These are phyloP conservation scores for Vitis hybrid DNA, from an alignment of 177 flowering plant genomes.

Conservation along the genomic window DNA sequence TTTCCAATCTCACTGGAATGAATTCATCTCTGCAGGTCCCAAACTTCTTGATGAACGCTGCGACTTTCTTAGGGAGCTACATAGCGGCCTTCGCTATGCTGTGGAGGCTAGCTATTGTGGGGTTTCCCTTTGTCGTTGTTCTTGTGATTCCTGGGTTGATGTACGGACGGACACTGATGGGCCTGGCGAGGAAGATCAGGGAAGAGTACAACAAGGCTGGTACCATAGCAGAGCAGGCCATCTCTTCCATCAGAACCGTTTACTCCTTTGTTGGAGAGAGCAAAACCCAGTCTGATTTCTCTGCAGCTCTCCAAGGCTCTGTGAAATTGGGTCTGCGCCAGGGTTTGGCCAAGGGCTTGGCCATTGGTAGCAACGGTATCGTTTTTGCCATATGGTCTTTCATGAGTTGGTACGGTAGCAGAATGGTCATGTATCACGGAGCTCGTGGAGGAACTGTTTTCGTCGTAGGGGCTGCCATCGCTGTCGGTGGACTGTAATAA, in stretches of 20 bases:
- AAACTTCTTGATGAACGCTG: conserved; percentile 70
- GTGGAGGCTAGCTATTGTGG: conserved; percentile 80
- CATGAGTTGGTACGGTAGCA: conserved; percentile 72
- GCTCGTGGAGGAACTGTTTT: conserved; percentile 78
- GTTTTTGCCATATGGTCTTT: conserved; percentile 78
- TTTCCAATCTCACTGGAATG: not conserved
- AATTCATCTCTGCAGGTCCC: conserved; percentile 53
- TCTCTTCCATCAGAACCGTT: conserved; percentile 77
- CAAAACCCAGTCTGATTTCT: conserved; percentile 55
- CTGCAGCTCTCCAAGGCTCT: conserved; percentile 60
- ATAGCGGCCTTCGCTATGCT: conserved; percentile 52
- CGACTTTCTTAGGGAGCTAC: conserved; percentile 63
- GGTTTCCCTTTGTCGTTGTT: conserved; percentile 63
- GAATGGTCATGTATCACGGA: conserved; percentile 78
- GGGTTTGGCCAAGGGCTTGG: conserved; percentile 83
- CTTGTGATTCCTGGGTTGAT: conserved; percentile 77
- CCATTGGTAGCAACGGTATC: conserved; percentile 80
- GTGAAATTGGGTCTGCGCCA: conserved; percentile 63
- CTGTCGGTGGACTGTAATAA: conserved; percentile 76
- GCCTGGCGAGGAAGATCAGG: conserved; percentile 50
- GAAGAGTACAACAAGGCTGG: conserved; percentile 73
- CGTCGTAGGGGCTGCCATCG: conserved; percentile 64
- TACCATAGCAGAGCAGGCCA: conserved; percentile 66
- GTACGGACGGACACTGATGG: conserved; percentile 67
- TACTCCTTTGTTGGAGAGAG: conserved; percentile 78